Conservation (phyloP, 169 alveolate genomes). For the Plasmodium knowlesi region DNA sequence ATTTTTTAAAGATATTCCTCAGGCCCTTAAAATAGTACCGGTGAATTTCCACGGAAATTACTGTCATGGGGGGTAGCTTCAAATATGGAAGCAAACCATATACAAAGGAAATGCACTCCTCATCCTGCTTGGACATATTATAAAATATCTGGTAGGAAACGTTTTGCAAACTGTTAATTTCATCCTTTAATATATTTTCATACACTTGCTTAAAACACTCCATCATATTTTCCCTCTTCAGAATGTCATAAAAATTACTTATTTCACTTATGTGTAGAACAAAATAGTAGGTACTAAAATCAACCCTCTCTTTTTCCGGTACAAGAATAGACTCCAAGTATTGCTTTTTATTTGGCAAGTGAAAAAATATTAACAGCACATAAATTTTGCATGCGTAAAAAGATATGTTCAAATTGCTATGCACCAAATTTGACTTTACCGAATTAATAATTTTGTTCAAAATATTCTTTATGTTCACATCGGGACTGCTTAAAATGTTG, state of each 20-base stretch:
- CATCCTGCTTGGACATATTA: conserved; percentile 34
- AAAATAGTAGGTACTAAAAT: conserved; percentile 15
- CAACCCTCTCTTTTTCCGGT: background rate
- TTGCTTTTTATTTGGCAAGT: conserved; percentile 45
- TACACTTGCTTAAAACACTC: conserved; percentile 34
- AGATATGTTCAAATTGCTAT: conserved; percentile 40
- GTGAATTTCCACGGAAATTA: conserved; percentile 64
- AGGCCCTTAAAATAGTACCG: conserved; percentile 55
- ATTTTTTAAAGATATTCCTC: conserved; percentile 34
- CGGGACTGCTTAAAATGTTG: conserved; percentile 38
- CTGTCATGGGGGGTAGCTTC: conserved; percentile 52
- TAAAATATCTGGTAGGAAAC: conserved; percentile 46
- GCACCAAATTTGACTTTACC: conserved; percentile 29
- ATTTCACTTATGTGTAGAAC: conserved; percentile 68
- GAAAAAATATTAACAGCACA: conserved; percentile 43
- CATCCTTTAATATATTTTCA: conserved; percentile 31
- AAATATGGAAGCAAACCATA: conserved; percentile 8
- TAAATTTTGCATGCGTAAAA: conserved; percentile 61
- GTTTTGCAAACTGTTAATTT: conserved; percentile 18
- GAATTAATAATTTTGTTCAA: conserved; percentile 52
- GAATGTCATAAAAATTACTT: conserved; percentile 55
- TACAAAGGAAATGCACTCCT: conserved; percentile 13
- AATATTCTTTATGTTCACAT: conserved; percentile 30
- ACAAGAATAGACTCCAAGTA: conserved; percentile 38
- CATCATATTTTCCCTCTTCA: conserved; percentile 42